Base-by-base conservation (phyloP, 2,329 filamentous ascomycete genomes). In the Pseudogymnoascus sp. region DNA sequence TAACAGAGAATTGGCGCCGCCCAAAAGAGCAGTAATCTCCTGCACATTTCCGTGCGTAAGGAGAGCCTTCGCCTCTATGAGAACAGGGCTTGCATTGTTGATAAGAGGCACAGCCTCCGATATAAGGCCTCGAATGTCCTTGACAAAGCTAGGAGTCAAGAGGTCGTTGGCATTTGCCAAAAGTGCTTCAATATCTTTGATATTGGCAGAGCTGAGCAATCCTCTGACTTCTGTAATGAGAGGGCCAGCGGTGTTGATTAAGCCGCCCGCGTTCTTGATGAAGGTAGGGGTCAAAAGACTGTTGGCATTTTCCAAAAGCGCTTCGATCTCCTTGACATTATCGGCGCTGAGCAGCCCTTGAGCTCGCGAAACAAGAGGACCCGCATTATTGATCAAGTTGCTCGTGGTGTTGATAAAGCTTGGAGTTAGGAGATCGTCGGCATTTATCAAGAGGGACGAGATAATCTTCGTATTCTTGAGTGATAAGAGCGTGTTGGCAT, bases 101-200 rank as follows among this genome's bases (percentile, higher is more conserved):
- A 74, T 68, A 1, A 74, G 61, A 0, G 73, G 72, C 5, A 65
- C 61, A 0, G 74, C 54, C 1, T 72, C 64, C 0, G 68, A 63
- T 0, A 74, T 33, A 0, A 74, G 61, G 1, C 24, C 59, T 17
- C 47, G 62, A 26, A 50, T 33, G 17, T 60, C 37, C 40, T 60
- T 60, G 41, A 61, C 39, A 26, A 41, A 50, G 11, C 36, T 21
- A 8, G 62, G 40, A 26, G 50, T 50, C 26, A 63, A 47, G 21
- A 64, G 17, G 11, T 66, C 63, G 60, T 75, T 41, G 39, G 39
- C 39, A 41, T 21, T 41, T 7, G 6, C 37, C 39, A 41, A 24
- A 24, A 41, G 39, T 2, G 17, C 39, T 24, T 41, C 39, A 24
- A 41, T 41, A 5, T 41, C 39, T 13, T 41, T 24, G 39, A 41